phyloP scores from a whole-genome alignment of 2,329 filamentous ascomycete genomes.

The Tolypocladium inflatum region DNA sequence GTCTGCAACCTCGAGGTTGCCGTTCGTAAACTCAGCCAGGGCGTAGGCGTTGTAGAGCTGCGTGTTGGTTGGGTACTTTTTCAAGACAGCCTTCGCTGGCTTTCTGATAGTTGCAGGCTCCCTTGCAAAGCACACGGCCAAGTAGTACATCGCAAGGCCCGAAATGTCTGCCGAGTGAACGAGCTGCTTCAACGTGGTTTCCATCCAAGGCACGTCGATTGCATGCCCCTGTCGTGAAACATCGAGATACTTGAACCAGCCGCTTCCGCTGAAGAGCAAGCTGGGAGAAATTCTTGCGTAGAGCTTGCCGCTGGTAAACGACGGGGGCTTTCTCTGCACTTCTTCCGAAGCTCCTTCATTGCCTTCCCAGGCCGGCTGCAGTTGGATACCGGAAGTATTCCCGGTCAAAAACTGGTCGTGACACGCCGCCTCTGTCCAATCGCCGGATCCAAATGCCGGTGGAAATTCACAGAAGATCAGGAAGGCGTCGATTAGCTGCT shows the following conservation, averaged over 20 bases:
- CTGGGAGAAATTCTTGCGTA: constrained; percentile 31
- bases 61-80: constrained; percentile 52
- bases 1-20: constrained; percentile 46
- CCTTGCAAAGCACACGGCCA: constrained; percentile 55
- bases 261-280: constrained; percentile 38
- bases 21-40: constrained; percentile 54
- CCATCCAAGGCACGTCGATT: constrained; percentile 36
- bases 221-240: constrained; percentile 12
- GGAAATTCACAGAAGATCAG: constrained; percentile 59
- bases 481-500: constrained; percentile 58
- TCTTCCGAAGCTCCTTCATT: constrained; percentile 10
- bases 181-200: constrained; percentile 48
- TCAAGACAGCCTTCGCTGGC: constrained; percentile 64
- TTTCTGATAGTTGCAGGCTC: constrained; percentile 52
- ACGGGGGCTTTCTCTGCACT: constrained; percentile 12
- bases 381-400: background rate
- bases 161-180: constrained; percentile 28
- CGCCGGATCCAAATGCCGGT: constrained; percentile 23
- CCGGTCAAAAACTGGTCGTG: constrained; percentile 19
- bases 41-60: constrained; percentile 73
- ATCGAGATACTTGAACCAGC: constrained; percentile 35
- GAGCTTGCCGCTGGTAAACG: constrained; percentile 20
- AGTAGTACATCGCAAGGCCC: constrained; percentile 54
- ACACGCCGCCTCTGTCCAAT: constrained; percentile 19
- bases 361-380: background rate